phyloP scores from a whole-genome alignment of 108 stramenopile genomes.

The Aurantiochytrium sp. region DNA sequence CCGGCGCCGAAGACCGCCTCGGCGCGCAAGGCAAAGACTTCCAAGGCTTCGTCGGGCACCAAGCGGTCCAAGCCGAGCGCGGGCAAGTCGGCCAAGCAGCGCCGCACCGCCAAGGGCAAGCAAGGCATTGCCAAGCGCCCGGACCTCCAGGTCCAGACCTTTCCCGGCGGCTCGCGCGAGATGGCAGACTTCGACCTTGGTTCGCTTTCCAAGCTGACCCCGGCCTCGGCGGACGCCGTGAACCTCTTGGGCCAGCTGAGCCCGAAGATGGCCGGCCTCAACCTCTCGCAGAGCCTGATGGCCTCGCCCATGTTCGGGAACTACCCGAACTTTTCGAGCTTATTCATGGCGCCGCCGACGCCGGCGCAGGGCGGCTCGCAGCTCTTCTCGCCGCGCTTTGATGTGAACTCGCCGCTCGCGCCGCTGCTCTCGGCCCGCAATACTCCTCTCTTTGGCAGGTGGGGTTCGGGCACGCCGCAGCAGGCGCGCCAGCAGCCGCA shows the following conservation, averaged over 20 bases:
- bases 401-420: not conserved
- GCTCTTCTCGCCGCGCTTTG: not conserved
- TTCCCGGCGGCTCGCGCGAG: not conserved
- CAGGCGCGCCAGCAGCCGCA: not conserved
- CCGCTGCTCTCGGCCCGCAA: constrained; percentile 7
- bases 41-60: too few relatives aligned
- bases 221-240: not conserved
- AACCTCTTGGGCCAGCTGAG: not conserved
- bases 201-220: not conserved
- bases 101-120: not conserved
- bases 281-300: not conserved
- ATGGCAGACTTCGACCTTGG: constrained; percentile 14
- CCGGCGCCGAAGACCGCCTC: too few relatives aligned
- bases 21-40: too few relatives aligned
- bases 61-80: not conserved
- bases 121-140: constrained; percentile 14
- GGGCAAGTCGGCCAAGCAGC: not conserved
- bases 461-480: not conserved
- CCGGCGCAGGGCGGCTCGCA: not conserved
- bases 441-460: constrained; percentile 3
- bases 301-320: constrained; percentile 17
- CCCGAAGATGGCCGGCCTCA: not conserved
- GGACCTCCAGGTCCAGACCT: not conserved
- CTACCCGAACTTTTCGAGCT: not conserved
- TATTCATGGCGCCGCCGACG: not conserved